Conservation (phyloP, 2,329 filamentous ascomycete genomes). For the Penicillium concentricum region DNA sequence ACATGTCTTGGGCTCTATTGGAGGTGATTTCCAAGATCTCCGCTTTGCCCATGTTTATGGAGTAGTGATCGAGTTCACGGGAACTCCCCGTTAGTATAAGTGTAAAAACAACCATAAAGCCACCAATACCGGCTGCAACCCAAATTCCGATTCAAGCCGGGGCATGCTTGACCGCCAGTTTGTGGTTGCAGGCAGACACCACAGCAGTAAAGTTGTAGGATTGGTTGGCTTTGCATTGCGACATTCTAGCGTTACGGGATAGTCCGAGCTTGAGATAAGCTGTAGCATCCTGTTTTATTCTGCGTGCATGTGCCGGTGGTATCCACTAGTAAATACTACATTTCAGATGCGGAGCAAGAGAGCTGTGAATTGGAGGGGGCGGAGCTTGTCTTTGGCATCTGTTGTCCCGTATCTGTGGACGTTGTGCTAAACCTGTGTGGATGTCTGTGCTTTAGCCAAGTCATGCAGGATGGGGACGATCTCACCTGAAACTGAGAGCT, state of each 20-base stretch:
- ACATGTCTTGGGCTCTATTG: too few relatives aligned
- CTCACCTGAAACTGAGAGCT: constrained; percentile 7
- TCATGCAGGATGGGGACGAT: constrained; percentile 8
- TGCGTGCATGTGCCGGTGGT: not conserved
- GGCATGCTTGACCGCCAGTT: constrained; percentile 9
- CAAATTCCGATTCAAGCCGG: not conserved
- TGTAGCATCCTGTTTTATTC: not conserved
- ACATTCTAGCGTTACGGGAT: not conserved
- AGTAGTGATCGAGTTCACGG: not conserved
- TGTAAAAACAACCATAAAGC: not conserved
- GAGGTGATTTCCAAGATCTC: too few relatives aligned
- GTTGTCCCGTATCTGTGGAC: not conserved
- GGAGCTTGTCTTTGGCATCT: not conserved
- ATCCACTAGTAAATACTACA: not conserved
- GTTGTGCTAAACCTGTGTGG: constrained; percentile 5
- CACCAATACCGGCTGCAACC: not conserved
- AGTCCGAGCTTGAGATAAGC: constrained; percentile 8
- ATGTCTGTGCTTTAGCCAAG: constrained; percentile 7
- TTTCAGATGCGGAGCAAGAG: not conserved
- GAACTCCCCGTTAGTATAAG: not conserved
- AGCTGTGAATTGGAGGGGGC: not conserved
- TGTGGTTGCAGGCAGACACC: constrained; percentile 2
- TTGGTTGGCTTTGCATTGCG: not conserved
- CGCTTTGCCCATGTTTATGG: too few relatives aligned
- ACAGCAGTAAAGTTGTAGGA: not conserved